A percentile compares a stretch with the other conserved stretches of the same genome.
Conservation (phyloP, 1,284 basidiomycete genomes). For the Wallemia mellicola region DNA sequence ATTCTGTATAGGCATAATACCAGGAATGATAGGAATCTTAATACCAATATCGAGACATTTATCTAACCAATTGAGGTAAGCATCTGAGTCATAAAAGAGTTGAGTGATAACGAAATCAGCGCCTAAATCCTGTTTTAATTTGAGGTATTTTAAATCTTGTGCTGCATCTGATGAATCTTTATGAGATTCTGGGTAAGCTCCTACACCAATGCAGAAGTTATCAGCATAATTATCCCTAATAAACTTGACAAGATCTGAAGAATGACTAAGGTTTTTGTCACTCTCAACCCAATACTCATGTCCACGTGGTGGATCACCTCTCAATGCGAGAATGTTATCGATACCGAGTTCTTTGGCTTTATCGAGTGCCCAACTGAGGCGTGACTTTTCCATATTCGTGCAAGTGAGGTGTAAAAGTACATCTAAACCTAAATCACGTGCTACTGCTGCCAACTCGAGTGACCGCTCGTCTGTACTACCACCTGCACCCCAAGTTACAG, state of each 20-base stretch:
- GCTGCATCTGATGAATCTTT: constrained; percentile 13
- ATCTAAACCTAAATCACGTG: constrained; percentile 10
- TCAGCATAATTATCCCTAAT: constrained; percentile 53
- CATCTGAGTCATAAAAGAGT: constrained; percentile 73
- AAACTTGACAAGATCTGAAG: constrained; percentile 63
- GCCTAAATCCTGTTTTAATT: constrained; percentile 59
- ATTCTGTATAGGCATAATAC: constrained; percentile 89
- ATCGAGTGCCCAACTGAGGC: constrained; percentile 18
- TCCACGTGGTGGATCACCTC: constrained; percentile 70
- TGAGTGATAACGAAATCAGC: constrained; percentile 79
- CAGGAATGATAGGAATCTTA: constrained; percentile 75
- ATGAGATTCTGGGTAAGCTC: constrained; percentile 41
- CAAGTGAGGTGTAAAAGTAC: constrained; percentile 8
- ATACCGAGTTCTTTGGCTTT: constrained; percentile 77
- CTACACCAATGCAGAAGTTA: constrained; percentile 78
- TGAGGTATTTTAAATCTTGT: constrained; percentile 57
- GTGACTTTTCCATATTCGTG: constrained; percentile 9
- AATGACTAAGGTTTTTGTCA: constrained; percentile 61
- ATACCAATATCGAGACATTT: constrained; percentile 58
- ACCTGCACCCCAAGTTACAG: constrained; percentile 90
- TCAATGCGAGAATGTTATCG: constrained; percentile 75
- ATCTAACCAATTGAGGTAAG: constrained; percentile 62
- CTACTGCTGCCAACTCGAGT: constrained; percentile 31
- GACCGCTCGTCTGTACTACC: constrained; percentile 66
- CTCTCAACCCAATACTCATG: constrained; percentile 71